Evolutionary conservation across 805 yeast species (phyloP), one percentile per base, ranked within the genome.

Genomic region (Millerago galiae): DNA sequence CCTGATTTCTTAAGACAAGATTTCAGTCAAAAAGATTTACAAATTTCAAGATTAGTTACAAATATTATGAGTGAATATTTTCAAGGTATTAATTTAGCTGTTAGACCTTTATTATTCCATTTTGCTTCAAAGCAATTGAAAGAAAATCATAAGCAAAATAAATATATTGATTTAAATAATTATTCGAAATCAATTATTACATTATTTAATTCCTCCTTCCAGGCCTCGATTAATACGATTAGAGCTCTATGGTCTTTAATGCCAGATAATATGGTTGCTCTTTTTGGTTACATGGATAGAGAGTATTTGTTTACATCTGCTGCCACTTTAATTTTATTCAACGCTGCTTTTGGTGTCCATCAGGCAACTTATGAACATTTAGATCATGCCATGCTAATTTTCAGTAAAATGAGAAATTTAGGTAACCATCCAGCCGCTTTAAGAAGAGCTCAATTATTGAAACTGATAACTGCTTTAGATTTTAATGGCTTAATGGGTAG

Each of bases 211-310:
- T 81, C 89, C 3, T 81, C 90, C 0, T 79, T 84, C 58, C 91
- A 83, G 56, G 91, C 89, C 0, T 82, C 90, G 0, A 81, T 84
- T 37, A 83, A 83, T 55, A 79, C 89, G 0, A 76, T 84, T 32
- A 68, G 86, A 48, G 77, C 83, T 1, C 64, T 84, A 3, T 83
- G 91, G 91, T 79, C 83, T 0, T 64, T 84, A 37, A 67, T 81
- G 56, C 86, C 84, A 0, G 84, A 81, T 43, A 83, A 82, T 50
- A 81, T 82, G 88, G 81, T 84, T n/a, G 91, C 95, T 1, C 61
- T 83, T 35, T 84, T 84, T 63, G 93, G 95, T 2, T 84, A 86
- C 68, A 83, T 84, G 91, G 95, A 84, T 56, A 69, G 95, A 52
- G 95, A 84, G 54, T 84, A 84, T 55, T 64, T 84, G 18, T 84